phyloP scores from a whole-genome alignment of 352 stramenopile genomes.

The Phytophthora fragariaefolia region DNA sequence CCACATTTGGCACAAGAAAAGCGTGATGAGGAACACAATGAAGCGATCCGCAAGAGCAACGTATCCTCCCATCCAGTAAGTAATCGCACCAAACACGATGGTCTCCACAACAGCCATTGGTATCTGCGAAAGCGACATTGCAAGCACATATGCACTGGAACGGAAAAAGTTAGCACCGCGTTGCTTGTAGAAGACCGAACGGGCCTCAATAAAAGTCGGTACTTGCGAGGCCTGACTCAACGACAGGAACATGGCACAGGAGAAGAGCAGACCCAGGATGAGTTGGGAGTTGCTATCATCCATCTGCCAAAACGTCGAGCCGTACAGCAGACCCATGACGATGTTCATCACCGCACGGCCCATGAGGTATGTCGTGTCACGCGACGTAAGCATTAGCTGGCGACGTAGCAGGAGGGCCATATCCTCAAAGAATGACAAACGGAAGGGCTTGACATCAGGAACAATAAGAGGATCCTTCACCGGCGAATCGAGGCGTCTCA shows the following conservation, averaged over 20 bases:
- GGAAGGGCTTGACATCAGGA: constrained; percentile 41
- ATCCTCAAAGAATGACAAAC: constrained; percentile 54
- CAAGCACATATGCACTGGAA: constrained; percentile 85
- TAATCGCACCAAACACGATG: constrained; percentile 79
- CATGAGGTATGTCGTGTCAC: constrained; percentile 60
- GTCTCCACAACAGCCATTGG: constrained; percentile 72
- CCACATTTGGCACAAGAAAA: constrained; percentile 73
- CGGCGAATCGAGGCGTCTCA: constrained; percentile 40
- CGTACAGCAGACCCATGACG: constrained; percentile 72
- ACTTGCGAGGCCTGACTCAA: constrained; percentile 84
- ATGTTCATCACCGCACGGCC: constrained; percentile 61
- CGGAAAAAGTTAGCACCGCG: constrained; percentile 89
- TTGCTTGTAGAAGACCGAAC: constrained; percentile 90
- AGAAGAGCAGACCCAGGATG: constrained; percentile 89
- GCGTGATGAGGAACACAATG: constrained; percentile 62
- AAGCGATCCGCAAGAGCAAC: constrained; percentile 48
- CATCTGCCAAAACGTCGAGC: constrained; percentile 72
- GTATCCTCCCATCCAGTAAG: constrained; percentile 92
- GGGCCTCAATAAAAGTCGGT: constrained; percentile 76
- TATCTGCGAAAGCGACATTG: constrained; percentile 51
- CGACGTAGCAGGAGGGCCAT: constrained; percentile 50
- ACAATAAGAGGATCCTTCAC: constrained; percentile 38
- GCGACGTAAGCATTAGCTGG: constrained; percentile 68
- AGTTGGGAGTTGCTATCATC: constrained; percentile 59
- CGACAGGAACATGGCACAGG: constrained; percentile 85